Evolutionary conservation across 495 filamentous ascomycete species (phyloP), one percentile per base, ranked within the genome.

Genomic region (Tricharina praecox): DNA sequence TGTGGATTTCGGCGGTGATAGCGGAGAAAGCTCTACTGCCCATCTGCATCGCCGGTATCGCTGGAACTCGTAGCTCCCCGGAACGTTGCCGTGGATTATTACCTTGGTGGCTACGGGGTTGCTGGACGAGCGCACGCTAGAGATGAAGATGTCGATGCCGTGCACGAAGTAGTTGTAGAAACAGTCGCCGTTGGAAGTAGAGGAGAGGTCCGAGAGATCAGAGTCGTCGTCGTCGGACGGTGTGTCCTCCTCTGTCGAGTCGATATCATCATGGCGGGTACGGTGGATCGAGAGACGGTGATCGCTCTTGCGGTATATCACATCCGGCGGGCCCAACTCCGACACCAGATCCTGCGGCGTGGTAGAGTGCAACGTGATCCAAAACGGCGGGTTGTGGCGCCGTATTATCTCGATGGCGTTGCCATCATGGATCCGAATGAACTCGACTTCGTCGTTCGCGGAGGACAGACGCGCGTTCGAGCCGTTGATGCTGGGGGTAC

Each of bases 101-200:
- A 97, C 63, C 61, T 97, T 96, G 3, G 84, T 87, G 9, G 83
- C 90, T 0, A 86, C 82, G 2, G 62, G 64, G 23, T 62, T 66
- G 4, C 79, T 81, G 0, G 77, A 69, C 2, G 67, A 64, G 2
- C 75, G 76, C 16, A 82, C 80, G 23, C 79, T 72, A 0, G 87
- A 93, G 13, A 97, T 71, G 39, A 95, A 75, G n/a, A 94, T 73
- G 63, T 97, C 90, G 55, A 97, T 83, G 2, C 90, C 90, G 54
- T 93, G 79, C 50, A 85, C 80, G 56, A 94, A 96, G 60, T 96
- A 97, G 57, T 95, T 95, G 62, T 85, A 92, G 63, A 95, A 97
- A 53, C 77, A 87, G 64, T 95, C 87, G 8, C 48, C 50, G 13
- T 76, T 71, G 3, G 73, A 68, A 16, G 47, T 50, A 4, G 52